phyloP scores from a whole-genome alignment of 1,139 yeast species.

The Meyerozyma smithsonii region DNA sequence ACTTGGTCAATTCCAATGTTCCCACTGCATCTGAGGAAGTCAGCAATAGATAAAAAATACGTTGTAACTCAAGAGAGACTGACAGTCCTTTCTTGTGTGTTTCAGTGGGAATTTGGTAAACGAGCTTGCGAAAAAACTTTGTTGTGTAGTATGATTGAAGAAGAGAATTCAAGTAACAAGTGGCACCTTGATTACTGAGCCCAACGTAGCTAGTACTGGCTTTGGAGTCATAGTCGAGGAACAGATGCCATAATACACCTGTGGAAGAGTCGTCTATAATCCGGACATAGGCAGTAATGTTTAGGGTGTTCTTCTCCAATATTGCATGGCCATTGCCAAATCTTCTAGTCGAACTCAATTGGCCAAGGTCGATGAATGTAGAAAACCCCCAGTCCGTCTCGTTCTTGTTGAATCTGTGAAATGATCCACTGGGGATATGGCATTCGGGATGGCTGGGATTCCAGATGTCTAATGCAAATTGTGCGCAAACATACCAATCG shows the following conservation, averaged over 20 bases:
- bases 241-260: conserved; percentile 91
- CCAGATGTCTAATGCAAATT: conserved; percentile 82
- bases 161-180: conserved; percentile 90
- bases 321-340: conserved; percentile 29
- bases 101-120: conserved; percentile 82
- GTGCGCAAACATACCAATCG: conserved; percentile 85
- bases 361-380: conserved; percentile 59
- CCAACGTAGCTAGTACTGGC: conserved; percentile 88
- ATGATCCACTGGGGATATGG: conserved; percentile 62
- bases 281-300: conserved; percentile 72
- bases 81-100: conserved; percentile 35
- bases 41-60: conserved; percentile 76
- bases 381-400: conserved; percentile 98
- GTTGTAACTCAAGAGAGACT: conserved; percentile 82
- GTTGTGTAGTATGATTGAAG: conserved; percentile 90
- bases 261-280: conserved; percentile 82
- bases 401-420: conserved; percentile 69
- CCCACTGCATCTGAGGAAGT: conserved; percentile 73
- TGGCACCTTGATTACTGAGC: conserved; percentile 93
- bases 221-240: conserved; percentile 81
- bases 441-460: conserved; percentile 67
- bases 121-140: conserved; percentile 73
- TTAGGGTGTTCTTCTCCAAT: conserved; percentile 53
- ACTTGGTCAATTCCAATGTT: conserved; percentile 78
- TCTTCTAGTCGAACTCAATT: conserved; percentile 27